Evolutionary conservation across 805 yeast species (phyloP), one percentile per base, ranked within the genome.

Genomic region (Priceomyces medius): DNA sequence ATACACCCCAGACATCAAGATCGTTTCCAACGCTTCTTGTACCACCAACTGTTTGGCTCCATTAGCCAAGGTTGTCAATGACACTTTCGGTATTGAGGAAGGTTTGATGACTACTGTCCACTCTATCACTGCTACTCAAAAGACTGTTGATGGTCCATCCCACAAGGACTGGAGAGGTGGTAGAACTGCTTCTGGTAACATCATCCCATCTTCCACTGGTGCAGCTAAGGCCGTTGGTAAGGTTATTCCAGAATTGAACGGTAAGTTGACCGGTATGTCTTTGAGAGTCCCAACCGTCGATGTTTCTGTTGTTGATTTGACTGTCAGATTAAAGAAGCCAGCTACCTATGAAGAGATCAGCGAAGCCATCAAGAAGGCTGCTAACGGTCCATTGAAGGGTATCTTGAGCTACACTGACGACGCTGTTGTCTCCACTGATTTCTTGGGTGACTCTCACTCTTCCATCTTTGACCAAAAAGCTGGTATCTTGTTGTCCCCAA

Each of bases 131-230:
- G 96, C 96, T 58, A 85, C 96, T 61, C 96, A 88, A 75, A 88
- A 88, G 83, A 85, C 95, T 49, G 96, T 88, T 53, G 96, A 88
- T 70, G 96, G 96, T 74, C 95, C 96, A 60, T 87, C 96, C 68
- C 88, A 83, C 81, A 88, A 88, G 81, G 96, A 88, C 80, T 88
- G 96, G 96, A 85, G 96, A 82, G 96, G 96, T 69, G 96, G 96
- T 71, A 85, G 96, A 78, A 85, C 96, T 58, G 96, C 96, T 66
- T 84, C 91, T 49, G 95, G 90, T 66, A 88, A 88, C 85, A 86
- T 88, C 70, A 88, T 88, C 57, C 96, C 96, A 64, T 87, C 95
- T 31, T 85, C 96, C 50, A 88, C 96, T 51, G 96, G 96, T 82
- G 96, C 96, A 61, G 96, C 96, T 63, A 88, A 88, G 83, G 96